phyloP scores from a whole-genome alignment of 176 grass and related monocot species.

The Ensete ventricosum region DNA sequence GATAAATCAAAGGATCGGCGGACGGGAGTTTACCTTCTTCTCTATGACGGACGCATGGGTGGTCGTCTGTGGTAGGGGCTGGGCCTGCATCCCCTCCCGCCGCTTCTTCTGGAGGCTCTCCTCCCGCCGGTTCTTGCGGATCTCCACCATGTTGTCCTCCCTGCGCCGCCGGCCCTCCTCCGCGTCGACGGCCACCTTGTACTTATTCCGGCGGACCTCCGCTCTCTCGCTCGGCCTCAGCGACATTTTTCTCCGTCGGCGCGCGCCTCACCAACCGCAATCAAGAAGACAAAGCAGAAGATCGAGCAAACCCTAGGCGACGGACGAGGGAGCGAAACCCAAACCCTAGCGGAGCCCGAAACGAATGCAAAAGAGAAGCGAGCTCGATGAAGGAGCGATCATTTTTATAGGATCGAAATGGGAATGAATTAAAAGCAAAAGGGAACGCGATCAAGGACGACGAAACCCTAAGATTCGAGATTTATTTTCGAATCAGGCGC shows the following conservation, averaged over 20 bases:
- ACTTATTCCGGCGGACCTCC: conserved; percentile 74
- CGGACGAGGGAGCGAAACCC: background rate
- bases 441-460: too few species aligned
- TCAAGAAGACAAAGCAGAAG: background rate
- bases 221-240: conserved; percentile 65
- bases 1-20: background rate
- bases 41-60: conserved; percentile 53
- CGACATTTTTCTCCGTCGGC: conserved; percentile 35
- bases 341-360: conserved; percentile 1
- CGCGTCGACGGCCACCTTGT: conserved; percentile 89
- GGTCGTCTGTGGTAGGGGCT: conserved; percentile 8
- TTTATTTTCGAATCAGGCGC: too few species aligned
- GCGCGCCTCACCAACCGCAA: background rate
- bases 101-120: conserved; percentile 96
- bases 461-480: too few species aligned
- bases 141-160: conserved; percentile 99
- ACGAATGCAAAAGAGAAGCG: background rate
- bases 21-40: conserved; percentile 54
- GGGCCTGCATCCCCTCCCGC: conserved; percentile 73
- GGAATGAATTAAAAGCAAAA: too few species aligned
- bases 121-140: conserved; percentile 87
- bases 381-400: too few species aligned
- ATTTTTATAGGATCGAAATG: too few species aligned
- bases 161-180: conserved; percentile 84
- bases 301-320: background rate